These are phyloP conservation scores for Rubus parviflorus DNA, from an alignment of 306 rosid species.

Conservation along the genomic window DNA sequence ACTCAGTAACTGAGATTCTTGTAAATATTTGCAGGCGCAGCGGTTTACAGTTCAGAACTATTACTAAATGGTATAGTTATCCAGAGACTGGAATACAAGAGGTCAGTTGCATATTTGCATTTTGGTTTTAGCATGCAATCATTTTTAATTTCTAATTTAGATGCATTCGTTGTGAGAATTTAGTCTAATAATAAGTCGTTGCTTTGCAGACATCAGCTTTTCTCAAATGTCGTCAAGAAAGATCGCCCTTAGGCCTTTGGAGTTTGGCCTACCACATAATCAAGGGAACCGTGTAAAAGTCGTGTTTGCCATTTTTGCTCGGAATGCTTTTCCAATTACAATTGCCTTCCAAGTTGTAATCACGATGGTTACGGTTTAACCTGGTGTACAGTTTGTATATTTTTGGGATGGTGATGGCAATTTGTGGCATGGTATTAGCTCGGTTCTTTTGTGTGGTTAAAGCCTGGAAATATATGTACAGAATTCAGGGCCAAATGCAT, in stretches of 20 bases:
- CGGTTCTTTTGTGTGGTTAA: neutral
- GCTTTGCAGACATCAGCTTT: constrained; percentile 53
- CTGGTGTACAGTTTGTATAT: neutral
- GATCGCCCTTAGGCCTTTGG: constrained; percentile 1
- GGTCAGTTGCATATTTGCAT: constrained; percentile 37
- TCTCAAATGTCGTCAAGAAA: constrained; percentile 37
- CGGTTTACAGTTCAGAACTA: constrained; percentile 74
- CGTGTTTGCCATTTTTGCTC: neutral
- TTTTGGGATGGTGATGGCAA: neutral
- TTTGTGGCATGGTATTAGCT: neutral
- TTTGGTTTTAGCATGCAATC: neutral
- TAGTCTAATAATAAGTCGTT: neutral
- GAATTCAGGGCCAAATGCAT: neutral
- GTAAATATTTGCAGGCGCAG: constrained; percentile 57
- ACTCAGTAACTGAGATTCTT: constrained; percentile 34
- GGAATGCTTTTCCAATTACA: neutral
- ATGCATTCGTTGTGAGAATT: neutral
- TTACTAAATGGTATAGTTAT: constrained; percentile 82
- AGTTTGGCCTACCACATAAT: neutral
- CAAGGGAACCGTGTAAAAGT: neutral
- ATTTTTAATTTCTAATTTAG: neutral
- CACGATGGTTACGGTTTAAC: neutral
- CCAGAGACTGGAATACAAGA: constrained; percentile 84
- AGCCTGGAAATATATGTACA: neutral
- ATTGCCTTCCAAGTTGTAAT: too few relatives aligned